Base-by-base conservation (phyloP, 495 filamentous ascomycete species). In the Neurospora tetraspora region DNA sequence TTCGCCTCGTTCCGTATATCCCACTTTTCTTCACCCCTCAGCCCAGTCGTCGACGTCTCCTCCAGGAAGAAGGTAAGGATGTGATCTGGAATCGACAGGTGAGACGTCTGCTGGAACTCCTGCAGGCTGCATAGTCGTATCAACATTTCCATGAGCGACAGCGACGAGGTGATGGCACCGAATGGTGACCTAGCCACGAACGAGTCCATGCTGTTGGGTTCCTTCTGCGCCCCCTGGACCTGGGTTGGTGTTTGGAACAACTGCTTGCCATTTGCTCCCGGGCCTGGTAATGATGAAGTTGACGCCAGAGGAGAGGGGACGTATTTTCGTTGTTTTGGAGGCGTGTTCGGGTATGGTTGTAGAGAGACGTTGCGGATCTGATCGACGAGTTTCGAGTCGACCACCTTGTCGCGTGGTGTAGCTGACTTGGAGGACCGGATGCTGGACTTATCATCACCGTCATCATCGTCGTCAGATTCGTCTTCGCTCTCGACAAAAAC, bases 1-100 rank as follows among this genome's bases (percentile, higher is more conserved):
- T 91, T 85, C 34, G 95, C 92, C 75, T 94, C 91, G 11, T 87
- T 84, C 68, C 94, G 85, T n/a, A 92, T 83, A 10, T 86, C 86
- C 73, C 88, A 89, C 38, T 93, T 91, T 18, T 89, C 88, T 69
- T 94, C 89, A 10, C 89, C 88, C 72, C 92, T 88, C 39, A 89
- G 85, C 0, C 91, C 93, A 23, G 92, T 93, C 6, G 91, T 92
- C 61, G 89, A 88, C 8, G 78, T 91, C 78, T 97, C 94, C 74
- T 92, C 89, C 42, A 99, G 87, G 85, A 98, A 99, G 84, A 98
- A 97, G 72, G 90, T 94, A 18, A 98, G 85, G 9, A 97, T 87
- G 79, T 99, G 93, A 78, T 99, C 96, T n/a, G 91, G 93, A 76
- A 98, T 96, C 40, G 93, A 87, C 39, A 98, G 88, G 76, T 99